Conservation (phyloP, 306 rosid species). For the Gleditsia sinensis region DNA sequence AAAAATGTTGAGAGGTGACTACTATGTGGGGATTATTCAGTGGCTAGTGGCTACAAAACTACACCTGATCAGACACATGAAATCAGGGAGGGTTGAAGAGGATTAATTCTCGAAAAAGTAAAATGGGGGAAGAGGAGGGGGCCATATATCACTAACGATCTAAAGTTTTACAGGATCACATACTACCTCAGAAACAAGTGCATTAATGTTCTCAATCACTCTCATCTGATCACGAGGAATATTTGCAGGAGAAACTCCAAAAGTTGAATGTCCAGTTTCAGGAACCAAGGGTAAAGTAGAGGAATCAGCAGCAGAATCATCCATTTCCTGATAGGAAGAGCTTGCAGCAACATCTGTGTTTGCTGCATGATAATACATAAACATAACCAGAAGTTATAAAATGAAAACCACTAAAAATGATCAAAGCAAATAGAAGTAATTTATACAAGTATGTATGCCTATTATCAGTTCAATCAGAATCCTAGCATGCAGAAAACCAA, state of each 20-base stretch:
- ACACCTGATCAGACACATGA: constrained; percentile 2
- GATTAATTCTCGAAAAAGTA: constrained; percentile 24
- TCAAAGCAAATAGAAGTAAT: background rate
- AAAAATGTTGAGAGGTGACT: constrained; percentile 29
- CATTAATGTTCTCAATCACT: constrained; percentile 76
- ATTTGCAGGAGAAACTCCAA: constrained; percentile 57
- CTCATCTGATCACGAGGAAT: constrained; percentile 82
- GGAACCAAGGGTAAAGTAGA: constrained; percentile 42
- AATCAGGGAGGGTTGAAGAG: constrained; percentile 20
- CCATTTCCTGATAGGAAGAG: constrained; percentile 43
- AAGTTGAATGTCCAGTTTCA: constrained; percentile 43
- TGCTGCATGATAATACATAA: constrained; percentile 48
- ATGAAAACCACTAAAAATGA: constrained; percentile 7
- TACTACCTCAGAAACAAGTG: constrained; percentile 84
- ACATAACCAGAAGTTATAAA: constrained; percentile 12
- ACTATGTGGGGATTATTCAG: constrained; percentile 15
- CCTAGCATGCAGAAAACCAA: constrained; percentile 18
- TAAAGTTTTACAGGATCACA: constrained; percentile 19
- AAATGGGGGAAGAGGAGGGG: background rate
- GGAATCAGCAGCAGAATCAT: constrained; percentile 43
- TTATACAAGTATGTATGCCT: constrained; percentile 8
- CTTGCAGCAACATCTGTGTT: constrained; percentile 45
- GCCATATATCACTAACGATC: background rate
- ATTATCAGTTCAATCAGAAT: constrained; percentile 15
- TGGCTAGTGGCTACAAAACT: constrained; percentile 21